Evolutionary conservation across 2,329 filamentous ascomycete genomes (phyloP).

Genomic region (Metarhizium guizhouense): DNA sequence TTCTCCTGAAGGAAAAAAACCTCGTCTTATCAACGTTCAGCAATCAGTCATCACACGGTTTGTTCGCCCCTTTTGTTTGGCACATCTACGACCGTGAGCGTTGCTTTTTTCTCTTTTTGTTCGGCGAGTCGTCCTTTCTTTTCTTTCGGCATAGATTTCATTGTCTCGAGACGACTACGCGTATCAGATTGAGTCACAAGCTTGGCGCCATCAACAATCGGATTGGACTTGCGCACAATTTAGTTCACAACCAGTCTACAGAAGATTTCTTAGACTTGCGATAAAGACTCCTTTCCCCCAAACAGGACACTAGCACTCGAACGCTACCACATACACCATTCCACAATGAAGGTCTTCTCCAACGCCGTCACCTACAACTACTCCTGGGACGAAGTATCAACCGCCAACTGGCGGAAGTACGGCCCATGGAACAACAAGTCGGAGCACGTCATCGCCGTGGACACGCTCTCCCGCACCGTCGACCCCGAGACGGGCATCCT

Average conservation of each 20-base stretch:
- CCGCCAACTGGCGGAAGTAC: conserved; percentile 98
- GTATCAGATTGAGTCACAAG: background rate
- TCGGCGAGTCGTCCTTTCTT: conserved; percentile 3
- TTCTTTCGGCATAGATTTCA: background rate
- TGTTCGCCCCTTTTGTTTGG: background rate
- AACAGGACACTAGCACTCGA: no score
- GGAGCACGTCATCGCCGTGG: conserved; percentile 92
- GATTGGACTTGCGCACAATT: background rate
- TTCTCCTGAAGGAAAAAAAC: background rate
- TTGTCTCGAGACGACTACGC: background rate
- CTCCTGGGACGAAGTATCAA: conserved; percentile 97
- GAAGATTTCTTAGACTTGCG: background rate
- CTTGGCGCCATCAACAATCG: background rate
- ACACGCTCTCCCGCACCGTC: conserved; percentile 69
- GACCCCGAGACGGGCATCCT: conserved; percentile 50
- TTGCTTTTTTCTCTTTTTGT: background rate
- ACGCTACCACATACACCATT: background rate
- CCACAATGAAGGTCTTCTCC: conserved; percentile 87
- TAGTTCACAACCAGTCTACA: background rate
- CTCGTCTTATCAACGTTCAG: background rate
- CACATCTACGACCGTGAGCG: background rate
- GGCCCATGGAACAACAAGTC: conserved; percentile 98
- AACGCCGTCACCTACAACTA: conserved; percentile 88
- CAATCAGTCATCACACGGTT: background rate
- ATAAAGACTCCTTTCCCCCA: no score